Percentiles rank a stretch among this genome's conserved stretches.
phyloP scores from a whole-genome alignment of 2,329 filamentous ascomycete species.

The Nemania diffusa region DNA sequence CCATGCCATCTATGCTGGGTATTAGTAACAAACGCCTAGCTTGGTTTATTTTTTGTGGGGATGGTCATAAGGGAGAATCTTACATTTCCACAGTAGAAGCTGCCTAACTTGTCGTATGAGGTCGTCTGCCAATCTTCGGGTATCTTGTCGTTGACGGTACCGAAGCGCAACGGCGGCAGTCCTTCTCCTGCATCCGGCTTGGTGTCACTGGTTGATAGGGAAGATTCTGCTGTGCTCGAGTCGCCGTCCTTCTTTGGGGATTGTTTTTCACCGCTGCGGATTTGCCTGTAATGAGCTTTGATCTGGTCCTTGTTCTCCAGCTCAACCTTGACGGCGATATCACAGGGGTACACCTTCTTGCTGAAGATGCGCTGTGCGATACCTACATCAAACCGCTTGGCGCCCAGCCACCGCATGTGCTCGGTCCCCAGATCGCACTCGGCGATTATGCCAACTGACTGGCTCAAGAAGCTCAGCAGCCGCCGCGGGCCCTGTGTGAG shows the following conservation, averaged over 20 bases:
- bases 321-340: conserved; percentile 86
- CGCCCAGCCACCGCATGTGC: conserved; percentile 91
- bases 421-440: conserved; percentile 92
- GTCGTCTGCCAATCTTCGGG: conserved; percentile 81
- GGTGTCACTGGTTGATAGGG: conserved; percentile 33
- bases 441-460: conserved; percentile 88
- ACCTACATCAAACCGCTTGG: conserved; percentile 84
- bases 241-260: conserved; percentile 47
- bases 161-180: conserved; percentile 80
- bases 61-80: conserved; percentile 47
- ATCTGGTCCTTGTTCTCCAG: conserved; percentile 79
- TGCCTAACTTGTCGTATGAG: conserved; percentile 82
- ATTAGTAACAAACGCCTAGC: conserved; percentile 31
- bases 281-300: conserved; percentile 74
- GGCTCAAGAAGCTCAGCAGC: conserved; percentile 88
- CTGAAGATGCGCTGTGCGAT: conserved; percentile 80
- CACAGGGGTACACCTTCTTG: conserved; percentile 86
- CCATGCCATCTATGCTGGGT: conserved; percentile 76
- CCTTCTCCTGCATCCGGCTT: conserved; percentile 56
- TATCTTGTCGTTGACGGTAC: conserved; percentile 80
- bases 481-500: conserved; percentile 83
- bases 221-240: conserved; percentile 17
- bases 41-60: background rate
- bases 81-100: conserved; percentile 92
- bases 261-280: conserved; percentile 40